Base-by-base conservation (phyloP, 306 rosid genomes). In the Herpetospermum pedunculosum region DNA sequence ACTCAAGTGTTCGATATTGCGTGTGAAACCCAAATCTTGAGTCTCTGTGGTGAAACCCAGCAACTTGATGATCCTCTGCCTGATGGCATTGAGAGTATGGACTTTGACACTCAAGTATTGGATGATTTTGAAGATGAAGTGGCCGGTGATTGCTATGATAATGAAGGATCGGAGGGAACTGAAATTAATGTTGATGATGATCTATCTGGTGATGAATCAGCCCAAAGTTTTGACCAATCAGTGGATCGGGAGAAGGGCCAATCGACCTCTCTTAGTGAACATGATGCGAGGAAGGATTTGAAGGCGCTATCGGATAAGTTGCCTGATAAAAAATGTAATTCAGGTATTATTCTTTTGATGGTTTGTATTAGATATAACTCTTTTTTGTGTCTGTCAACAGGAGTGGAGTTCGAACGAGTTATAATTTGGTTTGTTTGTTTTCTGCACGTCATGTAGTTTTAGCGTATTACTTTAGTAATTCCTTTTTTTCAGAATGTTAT, bases 111-210 rank as follows among this genome's bases (percentile, higher is more conserved):
- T 30, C 89, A 85, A 68, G 50, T 87, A 48, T 28, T 86, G 68
- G 87, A 84, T 68, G 82, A 26, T 10, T 73, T 74, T 76, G 83
- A 77, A 54, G 79, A 65, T 73, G 80, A 26, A 30, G 77, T 79
- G 76, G 80, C 58, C 12, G 30, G 54, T 69, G 79, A 62, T 38
- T 57, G 54, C 72, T 77, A 80, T 8, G 63, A 77, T 41, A 88
- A 86, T 29, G 86, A 38, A 38, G 72, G 70, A 47, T 74, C 72
- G 0, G 88, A 85, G 70, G n/a, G 73, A 41, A 95, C 92, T 59
- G 80, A 81, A 64, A 71, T 85, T 79, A 79, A 91, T 81, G 82
- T 75, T 73, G 74, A 79, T 59, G 80, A 77, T 48, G 87, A 81
- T 23, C 72, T 54, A 14, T 54, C 14, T 28, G 73, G 54, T 62